Evolutionary conservation across 176 grass and related monocot species (phyloP), one percentile per base, ranked within the genome.

Genomic region (Oryza coarctata): DNA sequence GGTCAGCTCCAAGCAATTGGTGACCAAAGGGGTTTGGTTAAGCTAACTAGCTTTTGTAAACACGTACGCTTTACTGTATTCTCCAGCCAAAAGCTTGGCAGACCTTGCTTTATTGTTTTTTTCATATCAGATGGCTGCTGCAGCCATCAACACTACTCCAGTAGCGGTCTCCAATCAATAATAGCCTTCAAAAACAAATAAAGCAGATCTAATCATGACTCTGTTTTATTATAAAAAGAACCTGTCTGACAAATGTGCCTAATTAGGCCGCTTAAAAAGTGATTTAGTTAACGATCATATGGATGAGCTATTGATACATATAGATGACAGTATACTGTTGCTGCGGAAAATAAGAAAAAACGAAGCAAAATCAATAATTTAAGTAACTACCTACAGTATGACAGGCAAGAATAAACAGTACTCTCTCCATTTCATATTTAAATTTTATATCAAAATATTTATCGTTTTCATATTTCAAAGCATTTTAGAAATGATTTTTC

Each of bases 201-300:
- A 83, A 87, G 70, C 39, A 63, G 7, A 62, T 33, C 26, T 55
- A 85, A 76, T 81, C 82, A 81, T 85, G 12, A 26, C 25, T 20
- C 39, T 31, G 31, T 70, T 75, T 75, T 55, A 64, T 63, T 63
- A 50, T 49, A 32, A 75, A 75, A 80, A 32, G 8, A 34, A 26
- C 23, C 1, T 64, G 18, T 52, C 70, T 55, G 15, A 22, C 2
- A 68, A 26, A 80, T 36, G 22, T 18, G 15, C 38, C 9, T 63
- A 6, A 57, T 40, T 5, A 49, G 12, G 20, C 20, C 20, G 7
- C 20, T n/a, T 75, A 55, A 72, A 50, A 6, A n/a, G 10, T 14
- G 45, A 44, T 31, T 23, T 12, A 36, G 20, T 17, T 47, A 49
- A 62, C 5, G 69, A 14, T 80, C 75, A 84, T 9, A 31, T 15